phyloP scores from a whole-genome alignment of 805 yeast species.

The Saturnispora bothae region DNA sequence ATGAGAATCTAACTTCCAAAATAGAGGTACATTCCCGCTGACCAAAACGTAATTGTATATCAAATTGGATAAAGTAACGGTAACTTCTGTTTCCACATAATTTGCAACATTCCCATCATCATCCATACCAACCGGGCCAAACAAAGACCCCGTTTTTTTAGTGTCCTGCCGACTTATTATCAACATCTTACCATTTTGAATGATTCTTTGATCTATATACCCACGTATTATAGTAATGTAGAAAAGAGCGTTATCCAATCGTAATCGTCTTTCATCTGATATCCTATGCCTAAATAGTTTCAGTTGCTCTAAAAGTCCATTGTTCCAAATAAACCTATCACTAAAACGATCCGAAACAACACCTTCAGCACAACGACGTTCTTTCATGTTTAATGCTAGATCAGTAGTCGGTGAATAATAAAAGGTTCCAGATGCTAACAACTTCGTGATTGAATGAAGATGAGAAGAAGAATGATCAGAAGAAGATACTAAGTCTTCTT shows the following conservation, averaged over 20 bases:
- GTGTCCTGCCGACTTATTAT: constrained; percentile 44
- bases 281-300: constrained; percentile 37
- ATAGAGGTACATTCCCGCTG: constrained; percentile 45
- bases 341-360: constrained; percentile 31
- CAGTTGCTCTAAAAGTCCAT: constrained; percentile 35
- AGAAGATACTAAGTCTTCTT: not conserved
- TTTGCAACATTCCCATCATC: constrained; percentile 54
- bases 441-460: constrained; percentile 25
- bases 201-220: constrained; percentile 31
- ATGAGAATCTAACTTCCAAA: constrained; percentile 42
- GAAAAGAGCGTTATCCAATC: constrained; percentile 38
- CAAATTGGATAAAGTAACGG: constrained; percentile 29
- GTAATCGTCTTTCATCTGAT: constrained; percentile 28
- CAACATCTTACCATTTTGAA: constrained; percentile 25
- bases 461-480: constrained; percentile 15
- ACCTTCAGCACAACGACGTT: constrained; percentile 22
- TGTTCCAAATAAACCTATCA: constrained; percentile 42
- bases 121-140: constrained; percentile 50
- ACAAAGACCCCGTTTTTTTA: constrained; percentile 34
- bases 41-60: constrained; percentile 33
- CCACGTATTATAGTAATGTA: constrained; percentile 41
- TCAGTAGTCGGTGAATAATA: constrained; percentile 40
- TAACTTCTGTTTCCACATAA: constrained; percentile 42
- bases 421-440: constrained; percentile 38
- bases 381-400: constrained; percentile 35